Conservation (phyloP, 2,329 filamentous ascomycete species). For the Bipolaris bicolor region DNA sequence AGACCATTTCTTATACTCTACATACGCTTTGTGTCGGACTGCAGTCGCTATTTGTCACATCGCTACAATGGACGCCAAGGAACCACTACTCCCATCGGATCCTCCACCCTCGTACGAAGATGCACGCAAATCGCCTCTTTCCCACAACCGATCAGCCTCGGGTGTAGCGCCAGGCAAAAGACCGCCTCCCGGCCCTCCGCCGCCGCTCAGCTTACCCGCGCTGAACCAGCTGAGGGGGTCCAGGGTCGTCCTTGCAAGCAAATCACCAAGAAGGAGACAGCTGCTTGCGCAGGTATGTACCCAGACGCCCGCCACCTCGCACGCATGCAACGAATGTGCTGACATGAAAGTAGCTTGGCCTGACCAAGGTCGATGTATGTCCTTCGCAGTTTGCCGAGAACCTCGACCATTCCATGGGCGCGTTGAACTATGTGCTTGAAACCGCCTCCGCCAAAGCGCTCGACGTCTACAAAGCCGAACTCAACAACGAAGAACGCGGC, state of each 20-base stretch:
- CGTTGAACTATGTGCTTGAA: conserved; percentile 88
- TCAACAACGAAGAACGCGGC: conserved; percentile 61
- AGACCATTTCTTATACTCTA: neutral
- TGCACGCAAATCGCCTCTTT: conserved; percentile 33
- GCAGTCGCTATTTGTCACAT: neutral
- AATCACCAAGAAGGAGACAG: conserved; percentile 82
- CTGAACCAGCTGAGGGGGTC: conserved; percentile 76
- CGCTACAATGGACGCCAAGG: conserved; percentile 16
- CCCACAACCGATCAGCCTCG: conserved; percentile 26
- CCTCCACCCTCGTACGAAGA: conserved; percentile 54
- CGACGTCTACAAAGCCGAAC: conserved; percentile 69
- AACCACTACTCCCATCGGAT: conserved; percentile 41
- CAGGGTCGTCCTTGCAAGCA: conserved; percentile 86
- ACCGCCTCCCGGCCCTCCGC: conserved; percentile 53
- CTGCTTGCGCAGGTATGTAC: conserved; percentile 71
- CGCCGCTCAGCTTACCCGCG: conserved; percentile 79
- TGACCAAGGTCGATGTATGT: conserved; percentile 80
- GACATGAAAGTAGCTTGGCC: conserved; percentile 67
- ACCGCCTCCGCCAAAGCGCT: conserved; percentile 86
- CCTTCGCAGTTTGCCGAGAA: conserved; percentile 86
- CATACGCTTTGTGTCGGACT: neutral
- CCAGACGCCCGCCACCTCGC: neutral
- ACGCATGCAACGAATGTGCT: neutral
- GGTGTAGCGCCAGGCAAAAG: conserved; percentile 22
- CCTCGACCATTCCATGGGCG: conserved; percentile 83